These are phyloP conservation scores for Acaromyces ingoldii DNA, from an alignment of 1,284 basidiomycete species.

Conservation along the genomic window DNA sequence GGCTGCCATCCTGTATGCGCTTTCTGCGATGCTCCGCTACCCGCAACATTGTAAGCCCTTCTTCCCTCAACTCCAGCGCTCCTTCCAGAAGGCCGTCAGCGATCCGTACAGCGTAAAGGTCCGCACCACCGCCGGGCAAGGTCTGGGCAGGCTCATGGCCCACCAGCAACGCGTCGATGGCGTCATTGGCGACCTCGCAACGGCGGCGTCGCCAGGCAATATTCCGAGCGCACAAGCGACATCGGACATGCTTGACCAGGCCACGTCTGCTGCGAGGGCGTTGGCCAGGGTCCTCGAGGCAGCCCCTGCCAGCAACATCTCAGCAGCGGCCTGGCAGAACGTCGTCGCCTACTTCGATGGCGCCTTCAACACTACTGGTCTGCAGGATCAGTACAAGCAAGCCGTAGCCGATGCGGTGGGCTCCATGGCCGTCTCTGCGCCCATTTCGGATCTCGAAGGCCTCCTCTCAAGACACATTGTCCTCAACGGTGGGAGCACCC, in stretches of 20 bases:
- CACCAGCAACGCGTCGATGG: conserved; percentile 62
- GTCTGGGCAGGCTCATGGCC: conserved; percentile 86
- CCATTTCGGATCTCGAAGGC: conserved; percentile 25
- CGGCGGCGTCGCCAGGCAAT: conserved; percentile 42
- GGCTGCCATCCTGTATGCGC: conserved; percentile 40
- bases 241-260: neutral
- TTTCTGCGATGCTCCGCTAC: conserved; percentile 54
- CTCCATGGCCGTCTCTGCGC: conserved; percentile 61
- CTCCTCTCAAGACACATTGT: conserved; percentile 61
- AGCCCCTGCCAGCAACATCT: conserved; percentile 58
- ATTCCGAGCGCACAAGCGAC: neutral
- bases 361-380: neutral
- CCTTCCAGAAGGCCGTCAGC: conserved; percentile 87
- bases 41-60: conserved; percentile 91
- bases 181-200: conserved; percentile 68
- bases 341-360: neutral
- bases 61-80: conserved; percentile 95
- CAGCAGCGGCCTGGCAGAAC: neutral
- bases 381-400: conserved; percentile 51
- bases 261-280: neutral
- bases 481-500: conserved; percentile 64
- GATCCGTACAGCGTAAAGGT: conserved; percentile 76
- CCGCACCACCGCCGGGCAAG: conserved; percentile 73
- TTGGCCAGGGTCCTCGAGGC: conserved; percentile 61
- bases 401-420: conserved; percentile 67